Conservation (phyloP, 2,329 filamentous ascomycete genomes). For the Epichloe festucae region DNA sequence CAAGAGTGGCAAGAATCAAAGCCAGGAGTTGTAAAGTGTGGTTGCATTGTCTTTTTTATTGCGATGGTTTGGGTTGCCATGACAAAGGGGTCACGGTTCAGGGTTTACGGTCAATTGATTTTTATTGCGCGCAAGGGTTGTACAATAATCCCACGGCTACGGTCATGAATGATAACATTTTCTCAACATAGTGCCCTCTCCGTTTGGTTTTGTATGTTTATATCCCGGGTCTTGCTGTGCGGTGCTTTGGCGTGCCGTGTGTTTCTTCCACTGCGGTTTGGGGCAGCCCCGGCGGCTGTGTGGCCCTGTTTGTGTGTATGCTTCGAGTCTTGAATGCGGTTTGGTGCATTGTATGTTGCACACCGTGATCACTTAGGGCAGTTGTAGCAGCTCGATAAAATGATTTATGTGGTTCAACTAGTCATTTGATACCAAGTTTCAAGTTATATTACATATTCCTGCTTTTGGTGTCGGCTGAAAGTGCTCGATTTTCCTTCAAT, state of each 20-base stretch:
- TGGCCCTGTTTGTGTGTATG: too few species aligned
- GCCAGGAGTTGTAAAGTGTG: conserved; percentile 77
- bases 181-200: background rate
- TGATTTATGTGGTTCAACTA: background rate
- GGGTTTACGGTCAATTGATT: conserved; percentile 52
- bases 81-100: conserved; percentile 69
- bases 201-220: background rate
- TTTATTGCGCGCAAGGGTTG: conserved; percentile 44
- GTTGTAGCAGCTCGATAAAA: background rate
- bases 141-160: conserved; percentile 61
- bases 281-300: too few species aligned
- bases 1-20: conserved; percentile 76
- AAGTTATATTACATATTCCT: background rate
- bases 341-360: too few species aligned
- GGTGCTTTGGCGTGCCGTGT: background rate
- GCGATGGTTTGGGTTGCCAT: conserved; percentile 59
- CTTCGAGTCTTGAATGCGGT: too few species aligned
- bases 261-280: too few species aligned
- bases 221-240: background rate
- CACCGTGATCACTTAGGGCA: background rate
- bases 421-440: background rate
- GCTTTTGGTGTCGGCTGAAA: background rate
- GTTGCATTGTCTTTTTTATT: conserved; percentile 37
- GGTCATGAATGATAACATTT: conserved; percentile 39
- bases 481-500: background rate